Evolutionary conservation across 2,329 filamentous ascomycete genomes (phyloP), one percentile per base, ranked within the genome.

Genomic region (Didymella lethalis): DNA sequence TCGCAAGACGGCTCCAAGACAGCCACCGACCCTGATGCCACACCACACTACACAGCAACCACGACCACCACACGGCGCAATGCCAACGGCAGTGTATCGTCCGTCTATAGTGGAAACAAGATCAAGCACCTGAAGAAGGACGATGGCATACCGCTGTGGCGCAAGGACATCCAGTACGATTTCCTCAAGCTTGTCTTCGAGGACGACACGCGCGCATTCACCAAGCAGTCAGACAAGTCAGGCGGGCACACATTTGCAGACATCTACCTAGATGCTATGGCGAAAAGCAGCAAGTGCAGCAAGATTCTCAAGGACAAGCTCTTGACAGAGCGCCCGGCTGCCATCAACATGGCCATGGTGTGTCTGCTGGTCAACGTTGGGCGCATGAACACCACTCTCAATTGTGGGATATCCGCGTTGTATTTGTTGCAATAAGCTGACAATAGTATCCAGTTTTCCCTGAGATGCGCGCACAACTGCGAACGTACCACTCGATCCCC

Each of bases 271-370:
- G 95, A 98, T 78, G 94, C 95, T 61, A 98, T 99, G 94, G 93
- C 95, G 3, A 88, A 93, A 77, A 99, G 95, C 81, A 97, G 92
- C 84, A 99, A 99, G 83, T 98, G 94, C 28, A 98, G 95, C 84
- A 98, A 98, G 80, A 95, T 99, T 48, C 84, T 99, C 64, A 92
- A 96, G 77, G 95, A 99, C 79, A 98, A 99, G 82, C 84, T 99
- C 64, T 85, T 97, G 71, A 95, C 90, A 67, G 95, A 99, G 76
- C 89, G 92, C 71, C 89, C 92, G 64, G 93, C 93, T 23, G 95
- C 94, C 34, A 93, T 97, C 77, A 94, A 92, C 73, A 99, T 99
- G 95, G 95, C 95, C 52, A 99, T 99, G 95, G 94, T 99, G 59
- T 99, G 95, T 78, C 82, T 99, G 65, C 81, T 99, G 70, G 95